phyloP scores from a whole-genome alignment of 1,284 basidiomycete genomes.

The Polyporus tsugae region DNA sequence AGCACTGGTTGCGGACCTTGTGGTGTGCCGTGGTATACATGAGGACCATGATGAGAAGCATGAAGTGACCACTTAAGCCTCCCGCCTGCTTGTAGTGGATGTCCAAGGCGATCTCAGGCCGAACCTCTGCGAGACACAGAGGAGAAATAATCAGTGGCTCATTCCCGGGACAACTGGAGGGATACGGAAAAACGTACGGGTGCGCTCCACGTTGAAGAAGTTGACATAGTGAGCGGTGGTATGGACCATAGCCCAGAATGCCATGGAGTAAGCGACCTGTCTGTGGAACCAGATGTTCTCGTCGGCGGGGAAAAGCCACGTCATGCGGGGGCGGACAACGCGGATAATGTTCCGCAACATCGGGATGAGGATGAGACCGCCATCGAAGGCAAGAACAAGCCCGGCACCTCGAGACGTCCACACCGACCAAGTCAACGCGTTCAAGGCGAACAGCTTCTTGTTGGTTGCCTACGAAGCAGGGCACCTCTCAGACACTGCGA shows the following conservation, averaged over 20 bases:
- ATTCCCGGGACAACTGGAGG: background rate
- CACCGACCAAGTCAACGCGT: slow-evolving; percentile 80
- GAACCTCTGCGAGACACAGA: slow-evolving; percentile 65
- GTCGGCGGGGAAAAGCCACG: slow-evolving; percentile 86
- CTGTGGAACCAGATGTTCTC: slow-evolving; percentile 94
- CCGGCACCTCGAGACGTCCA: slow-evolving; percentile 90
- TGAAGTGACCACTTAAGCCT: slow-evolving; percentile 89
- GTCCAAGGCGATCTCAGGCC: slow-evolving; percentile 74
- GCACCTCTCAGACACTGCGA: slow-evolving; percentile 4
- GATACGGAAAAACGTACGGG: slow-evolving; percentile 57
- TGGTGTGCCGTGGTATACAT: slow-evolving; percentile 88
- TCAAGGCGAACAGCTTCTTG: slow-evolving; percentile 71
- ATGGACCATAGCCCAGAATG: slow-evolving; percentile 88
- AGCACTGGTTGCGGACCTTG: slow-evolving; percentile 85
- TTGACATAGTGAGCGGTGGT: slow-evolving; percentile 92
- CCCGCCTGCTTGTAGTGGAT: slow-evolving; percentile 90
- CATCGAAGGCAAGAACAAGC: slow-evolving; percentile 84
- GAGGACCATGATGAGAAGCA: slow-evolving; percentile 88
- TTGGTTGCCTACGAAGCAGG: slow-evolving; percentile 61
- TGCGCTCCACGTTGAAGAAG: slow-evolving; percentile 86
- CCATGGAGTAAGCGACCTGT: slow-evolving; percentile 90
- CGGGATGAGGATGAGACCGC: slow-evolving; percentile 83
- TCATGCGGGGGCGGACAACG: slow-evolving; percentile 77
- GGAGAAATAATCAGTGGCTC: slow-evolving; percentile 24
- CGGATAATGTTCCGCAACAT: slow-evolving; percentile 88